These are phyloP conservation scores for Margaritispora aquatica DNA, from an alignment of 495 filamentous ascomycete genomes.

Conservation along the genomic window DNA sequence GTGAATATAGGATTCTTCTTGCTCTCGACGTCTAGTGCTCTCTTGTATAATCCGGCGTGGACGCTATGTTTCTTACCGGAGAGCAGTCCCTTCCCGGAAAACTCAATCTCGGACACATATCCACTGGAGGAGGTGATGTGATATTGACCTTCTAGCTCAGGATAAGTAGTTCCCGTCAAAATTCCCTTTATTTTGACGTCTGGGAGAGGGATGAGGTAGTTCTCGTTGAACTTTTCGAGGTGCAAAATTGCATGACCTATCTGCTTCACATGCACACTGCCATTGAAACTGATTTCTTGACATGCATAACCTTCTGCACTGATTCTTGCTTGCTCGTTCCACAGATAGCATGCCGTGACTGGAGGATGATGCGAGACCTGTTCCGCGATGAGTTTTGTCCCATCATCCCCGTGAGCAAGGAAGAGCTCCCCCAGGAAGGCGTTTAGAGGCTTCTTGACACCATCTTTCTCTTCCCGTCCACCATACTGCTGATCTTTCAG, in stretches of 20 bases:
- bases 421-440: slow-evolving; percentile 89
- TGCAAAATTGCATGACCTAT: slow-evolving; percentile 84
- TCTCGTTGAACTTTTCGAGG: slow-evolving; percentile 59
- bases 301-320: slow-evolving; percentile 84
- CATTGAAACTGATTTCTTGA: slow-evolving; percentile 88
- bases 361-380: slow-evolving; percentile 91
- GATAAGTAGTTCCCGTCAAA: slow-evolving; percentile 83
- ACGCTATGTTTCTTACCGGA: slow-evolving; percentile 93
- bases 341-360: slow-evolving; percentile 88
- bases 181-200: slow-evolving; percentile 88
- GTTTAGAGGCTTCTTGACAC: slow-evolving; percentile 96
- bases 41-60: slow-evolving; percentile 57
- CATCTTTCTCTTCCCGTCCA: slow-evolving; percentile 68
- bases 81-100: slow-evolving; percentile 86
- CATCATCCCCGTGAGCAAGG: slow-evolving; percentile 57
- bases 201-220: slow-evolving; percentile 85
- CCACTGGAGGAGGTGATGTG: slow-evolving; percentile 82
- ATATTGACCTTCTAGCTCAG: slow-evolving; percentile 76
- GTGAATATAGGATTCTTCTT: slow-evolving; percentile 81
- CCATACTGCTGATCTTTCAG: slow-evolving; percentile 87
- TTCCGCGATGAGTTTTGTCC: slow-evolving; percentile 61
- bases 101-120: slow-evolving; percentile 87
- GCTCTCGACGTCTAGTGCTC: slow-evolving; percentile 51
- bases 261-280: slow-evolving; percentile 92
- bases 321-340: slow-evolving; percentile 73